Conservation (phyloP, 2,329 filamentous ascomycete species). For the Ceratocystis papillata region DNA sequence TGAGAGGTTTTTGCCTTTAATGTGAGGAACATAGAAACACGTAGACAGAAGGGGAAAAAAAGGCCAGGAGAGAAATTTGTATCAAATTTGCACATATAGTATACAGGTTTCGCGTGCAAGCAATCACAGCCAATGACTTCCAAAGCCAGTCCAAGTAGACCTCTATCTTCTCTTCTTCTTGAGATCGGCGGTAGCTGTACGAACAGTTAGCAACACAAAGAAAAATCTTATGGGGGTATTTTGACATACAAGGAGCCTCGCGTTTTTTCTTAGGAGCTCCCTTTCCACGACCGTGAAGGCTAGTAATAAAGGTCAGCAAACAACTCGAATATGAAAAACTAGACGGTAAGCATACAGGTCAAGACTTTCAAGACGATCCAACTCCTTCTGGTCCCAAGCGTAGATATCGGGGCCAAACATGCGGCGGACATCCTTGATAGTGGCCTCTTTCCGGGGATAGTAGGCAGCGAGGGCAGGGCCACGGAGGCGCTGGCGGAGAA, state of each 20-base stretch:
- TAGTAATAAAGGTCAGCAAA: slow-evolving; percentile 22
- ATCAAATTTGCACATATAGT: slow-evolving; percentile 6
- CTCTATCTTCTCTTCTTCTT: slow-evolving; percentile 27
- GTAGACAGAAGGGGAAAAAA: neutral
- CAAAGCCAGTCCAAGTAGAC: slow-evolving; percentile 2
- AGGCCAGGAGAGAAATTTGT: neutral
- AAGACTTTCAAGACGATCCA: slow-evolving; percentile 68
- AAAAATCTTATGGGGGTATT: neutral
- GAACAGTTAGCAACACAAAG: slow-evolving; percentile 12
- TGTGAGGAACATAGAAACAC: neutral
- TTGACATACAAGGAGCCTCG: slow-evolving; percentile 35
- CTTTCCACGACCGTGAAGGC: slow-evolving; percentile 68
- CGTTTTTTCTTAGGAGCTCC: slow-evolving; percentile 81
- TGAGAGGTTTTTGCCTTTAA: neutral
- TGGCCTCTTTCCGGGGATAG: slow-evolving; percentile 67
- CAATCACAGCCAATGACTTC: slow-evolving; percentile 21
- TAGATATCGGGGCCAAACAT: slow-evolving; percentile 56
- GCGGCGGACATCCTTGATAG: slow-evolving; percentile 62
- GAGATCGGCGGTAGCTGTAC: slow-evolving; percentile 22
- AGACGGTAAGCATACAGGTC: slow-evolving; percentile 42
- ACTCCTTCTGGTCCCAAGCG: slow-evolving; percentile 63
- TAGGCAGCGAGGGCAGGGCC: slow-evolving; percentile 78
- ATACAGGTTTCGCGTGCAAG: slow-evolving; percentile 3
- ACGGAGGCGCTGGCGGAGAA: slow-evolving; percentile 75
- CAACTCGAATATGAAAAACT: neutral